Conservation (phyloP, 176 grass and related monocot genomes). For the Avena eriantha region DNA sequence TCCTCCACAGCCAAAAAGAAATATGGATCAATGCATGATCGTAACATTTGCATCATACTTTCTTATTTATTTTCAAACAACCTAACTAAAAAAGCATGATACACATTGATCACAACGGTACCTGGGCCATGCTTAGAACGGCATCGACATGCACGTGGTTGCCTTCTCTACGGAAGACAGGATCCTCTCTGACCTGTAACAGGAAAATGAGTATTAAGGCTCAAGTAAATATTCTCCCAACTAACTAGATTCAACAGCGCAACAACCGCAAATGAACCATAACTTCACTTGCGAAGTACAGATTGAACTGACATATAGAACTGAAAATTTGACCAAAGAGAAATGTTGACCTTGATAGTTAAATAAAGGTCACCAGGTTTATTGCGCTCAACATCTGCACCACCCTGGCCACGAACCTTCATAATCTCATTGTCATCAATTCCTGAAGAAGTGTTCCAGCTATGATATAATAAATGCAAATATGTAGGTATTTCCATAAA, state of each 20-base stretch:
- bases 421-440: constrained; percentile 73
- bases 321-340: constrained; percentile 16
- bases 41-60: background rate
- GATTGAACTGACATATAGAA: constrained; percentile 1
- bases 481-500: constrained; percentile 17
- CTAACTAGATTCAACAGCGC: constrained; percentile 13
- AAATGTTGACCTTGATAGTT: constrained; percentile 71
- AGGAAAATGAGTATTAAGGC: constrained; percentile 36
- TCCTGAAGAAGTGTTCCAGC: constrained; percentile 47
- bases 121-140: constrained; percentile 83
- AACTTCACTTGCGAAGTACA: constrained; percentile 13
- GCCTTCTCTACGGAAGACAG: constrained; percentile 91
- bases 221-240: background rate
- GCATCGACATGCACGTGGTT: constrained; percentile 90
- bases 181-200: constrained; percentile 84
- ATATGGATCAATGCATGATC: background rate
- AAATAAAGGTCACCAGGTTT: constrained; percentile 92
- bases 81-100: constrained; percentile 2
- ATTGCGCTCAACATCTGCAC: constrained; percentile 73
- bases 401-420: constrained; percentile 77
- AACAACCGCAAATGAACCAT: background rate
- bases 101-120: constrained; percentile 15
- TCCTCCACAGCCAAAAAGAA: constrained; percentile 8
- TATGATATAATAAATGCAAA: constrained; percentile 6
- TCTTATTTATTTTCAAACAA: constrained; percentile 13